Conservation (phyloP, 768 basidiomycete species). For the Kwoniella newhampshirensis region DNA sequence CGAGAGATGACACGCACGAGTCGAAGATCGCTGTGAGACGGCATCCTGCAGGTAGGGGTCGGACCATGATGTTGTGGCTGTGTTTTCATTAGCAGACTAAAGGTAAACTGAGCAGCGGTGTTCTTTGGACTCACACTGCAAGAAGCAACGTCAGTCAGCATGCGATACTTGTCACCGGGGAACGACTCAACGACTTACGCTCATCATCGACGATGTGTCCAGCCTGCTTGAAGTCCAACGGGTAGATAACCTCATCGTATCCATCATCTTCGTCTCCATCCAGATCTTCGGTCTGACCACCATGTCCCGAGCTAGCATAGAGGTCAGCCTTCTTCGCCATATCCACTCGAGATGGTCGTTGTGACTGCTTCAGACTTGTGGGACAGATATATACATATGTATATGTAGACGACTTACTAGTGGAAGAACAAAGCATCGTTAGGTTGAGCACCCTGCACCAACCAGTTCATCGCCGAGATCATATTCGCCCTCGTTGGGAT, state of each 20-base stretch:
- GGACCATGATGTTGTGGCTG: conserved; percentile 70
- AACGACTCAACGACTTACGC: conserved; percentile 46
- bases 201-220: conserved; percentile 91
- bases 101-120: not conserved
- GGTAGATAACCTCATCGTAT: conserved; percentile 65
- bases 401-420: conserved; percentile 35
- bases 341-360: too few species aligned
- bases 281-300: conserved; percentile 79
- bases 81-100: not conserved
- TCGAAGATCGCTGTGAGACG: conserved; percentile 68
- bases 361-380: too few species aligned
- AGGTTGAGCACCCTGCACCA: conserved; percentile 73
- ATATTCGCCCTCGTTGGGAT: conserved; percentile 81
- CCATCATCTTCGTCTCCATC: conserved; percentile 53
- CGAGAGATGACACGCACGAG: conserved; percentile 20
- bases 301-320: conserved; percentile 73
- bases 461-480: conserved; percentile 84
- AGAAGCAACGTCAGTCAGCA: not conserved
- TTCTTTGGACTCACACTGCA: conserved; percentile 1
- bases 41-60: conserved; percentile 76
- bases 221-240: conserved; percentile 67
- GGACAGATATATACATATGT: too few species aligned
- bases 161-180: too few species aligned
- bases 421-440: conserved; percentile 56
- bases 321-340: not conserved